Conservation (phyloP, 352 stramenopile species). For the Thalassiosira gravida region DNA sequence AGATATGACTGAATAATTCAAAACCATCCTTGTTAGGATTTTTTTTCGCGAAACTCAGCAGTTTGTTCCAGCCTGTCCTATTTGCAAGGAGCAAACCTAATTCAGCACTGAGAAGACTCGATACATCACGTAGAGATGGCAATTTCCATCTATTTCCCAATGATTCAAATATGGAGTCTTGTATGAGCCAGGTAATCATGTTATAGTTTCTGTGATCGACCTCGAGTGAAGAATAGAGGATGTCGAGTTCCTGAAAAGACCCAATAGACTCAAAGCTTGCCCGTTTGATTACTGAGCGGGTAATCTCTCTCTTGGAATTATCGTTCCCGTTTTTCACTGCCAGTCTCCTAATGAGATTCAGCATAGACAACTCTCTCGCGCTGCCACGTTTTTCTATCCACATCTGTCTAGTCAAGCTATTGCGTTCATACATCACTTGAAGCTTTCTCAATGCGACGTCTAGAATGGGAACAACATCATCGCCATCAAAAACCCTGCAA, state of each 20-base stretch:
- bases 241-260: slow-evolving; percentile 31
- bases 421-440: slow-evolving; percentile 17
- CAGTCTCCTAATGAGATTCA: slow-evolving; percentile 28
- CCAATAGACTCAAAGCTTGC: slow-evolving; percentile 32
- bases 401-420: neutral
- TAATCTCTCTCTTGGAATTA: slow-evolving; percentile 4
- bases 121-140: slow-evolving; percentile 26
- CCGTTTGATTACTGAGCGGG: slow-evolving; percentile 23
- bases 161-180: slow-evolving; percentile 19
- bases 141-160: slow-evolving; percentile 3
- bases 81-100: slow-evolving; percentile 19
- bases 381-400: slow-evolving; percentile 22
- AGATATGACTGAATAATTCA: slow-evolving; percentile 30
- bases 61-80: slow-evolving; percentile 8
- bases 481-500: slow-evolving; percentile 23
- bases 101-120: slow-evolving; percentile 14
- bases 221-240: slow-evolving; percentile 14
- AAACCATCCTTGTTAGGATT: slow-evolving; percentile 13
- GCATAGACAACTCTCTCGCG: slow-evolving; percentile 17
- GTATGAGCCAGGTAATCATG: slow-evolving; percentile 2
- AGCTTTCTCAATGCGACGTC: slow-evolving; percentile 13
- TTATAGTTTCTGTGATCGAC: slow-evolving; percentile 20
- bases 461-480: slow-evolving; percentile 17
- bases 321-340: neutral
- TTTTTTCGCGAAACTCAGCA: slow-evolving; percentile 12